phyloP scores from a whole-genome alignment of 768 basidiomycete species.

The Candolleomyces eurysporus region DNA sequence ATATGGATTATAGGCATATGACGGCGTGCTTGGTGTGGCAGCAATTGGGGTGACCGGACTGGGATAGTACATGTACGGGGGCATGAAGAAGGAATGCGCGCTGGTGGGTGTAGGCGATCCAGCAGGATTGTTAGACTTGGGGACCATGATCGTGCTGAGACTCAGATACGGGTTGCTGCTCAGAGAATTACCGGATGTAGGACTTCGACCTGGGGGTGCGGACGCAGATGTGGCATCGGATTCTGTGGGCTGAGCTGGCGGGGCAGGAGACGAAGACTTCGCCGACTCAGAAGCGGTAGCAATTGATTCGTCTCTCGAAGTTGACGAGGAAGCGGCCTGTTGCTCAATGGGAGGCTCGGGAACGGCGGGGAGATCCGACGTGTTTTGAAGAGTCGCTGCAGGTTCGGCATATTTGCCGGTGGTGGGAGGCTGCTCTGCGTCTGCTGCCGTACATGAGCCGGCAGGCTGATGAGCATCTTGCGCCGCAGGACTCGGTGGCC shows the following conservation, averaged over 20 bases:
- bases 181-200: constrained; percentile 20
- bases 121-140: constrained; percentile 9
- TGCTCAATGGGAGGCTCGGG: no score
- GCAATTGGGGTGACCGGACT: constrained; percentile 32
- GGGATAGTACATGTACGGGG: constrained; percentile 45
- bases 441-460: neutral
- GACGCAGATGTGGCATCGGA: constrained; percentile 9
- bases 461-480: constrained; percentile 5
- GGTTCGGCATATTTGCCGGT: constrained; percentile 13
- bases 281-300: no score
- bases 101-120: constrained; percentile 22
- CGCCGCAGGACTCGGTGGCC: neutral
- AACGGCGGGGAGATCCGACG: neutral
- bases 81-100: constrained; percentile 29
- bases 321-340: no score
- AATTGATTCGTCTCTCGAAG: no score
- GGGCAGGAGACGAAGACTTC: no score
- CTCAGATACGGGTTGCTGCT: constrained; percentile 34
- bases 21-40: constrained; percentile 34
- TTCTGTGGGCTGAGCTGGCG: no score
- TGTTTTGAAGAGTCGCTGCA: constrained; percentile 1
- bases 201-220: constrained; percentile 10
- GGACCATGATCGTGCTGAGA: constrained; percentile 28
- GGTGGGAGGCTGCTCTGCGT: constrained; percentile 11
- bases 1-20: constrained; percentile 43